phyloP scores from a whole-genome alignment of 768 basidiomycete genomes.

The Phylloporus arenicola region DNA sequence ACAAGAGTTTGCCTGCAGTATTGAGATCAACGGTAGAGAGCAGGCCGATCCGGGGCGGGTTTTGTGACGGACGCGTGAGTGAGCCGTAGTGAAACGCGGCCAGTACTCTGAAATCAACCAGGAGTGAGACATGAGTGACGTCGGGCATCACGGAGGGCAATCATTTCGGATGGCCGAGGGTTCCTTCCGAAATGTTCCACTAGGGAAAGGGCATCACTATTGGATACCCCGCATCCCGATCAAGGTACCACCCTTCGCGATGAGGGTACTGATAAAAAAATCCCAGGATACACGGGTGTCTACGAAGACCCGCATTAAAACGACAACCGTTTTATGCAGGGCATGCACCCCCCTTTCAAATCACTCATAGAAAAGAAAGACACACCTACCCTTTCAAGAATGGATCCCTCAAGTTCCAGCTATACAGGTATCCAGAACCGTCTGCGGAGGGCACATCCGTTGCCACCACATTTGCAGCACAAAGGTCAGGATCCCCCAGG shows the following conservation, averaged over 20 bases:
- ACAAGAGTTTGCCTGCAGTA: conserved; percentile 36
- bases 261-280: background rate
- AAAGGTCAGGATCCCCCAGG: conserved; percentile 36
- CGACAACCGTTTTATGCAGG: background rate
- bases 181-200: conserved; percentile 7
- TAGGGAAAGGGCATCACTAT: background rate
- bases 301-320: conserved; percentile 3
- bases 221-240: conserved; percentile 4
- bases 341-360: background rate
- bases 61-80: conserved; percentile 57
- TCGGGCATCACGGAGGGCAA: background rate
- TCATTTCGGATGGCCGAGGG: conserved; percentile 12
- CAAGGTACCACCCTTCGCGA: background rate
- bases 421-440: conserved; percentile 54
- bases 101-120: conserved; percentile 44
- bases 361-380: background rate
- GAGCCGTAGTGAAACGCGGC: conserved; percentile 72
- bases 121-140: conserved; percentile 1
- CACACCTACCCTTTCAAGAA: conserved; percentile 64
- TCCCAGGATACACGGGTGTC: background rate
- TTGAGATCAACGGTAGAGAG: conserved; percentile 63
- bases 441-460: conserved; percentile 59
- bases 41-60: conserved; percentile 66
- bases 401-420: conserved; percentile 74
- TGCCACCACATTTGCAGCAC: conserved; percentile 48